phyloP scores from a whole-genome alignment of 139 green algal genomes.

The Chlorella sp. region DNA sequence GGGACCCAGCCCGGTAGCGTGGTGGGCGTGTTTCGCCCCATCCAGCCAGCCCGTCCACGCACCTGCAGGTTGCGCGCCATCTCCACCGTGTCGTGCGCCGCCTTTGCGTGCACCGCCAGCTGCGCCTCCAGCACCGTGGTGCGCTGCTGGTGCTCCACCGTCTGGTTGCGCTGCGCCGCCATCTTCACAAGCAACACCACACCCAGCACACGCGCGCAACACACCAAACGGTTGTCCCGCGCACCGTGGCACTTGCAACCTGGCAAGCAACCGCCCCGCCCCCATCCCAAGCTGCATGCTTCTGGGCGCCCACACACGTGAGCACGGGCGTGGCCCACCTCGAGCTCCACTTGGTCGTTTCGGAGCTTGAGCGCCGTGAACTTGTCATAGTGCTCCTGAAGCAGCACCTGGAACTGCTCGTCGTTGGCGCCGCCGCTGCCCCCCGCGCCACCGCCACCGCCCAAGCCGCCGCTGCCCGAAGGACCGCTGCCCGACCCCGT shows the following conservation, averaged over 20 bases:
- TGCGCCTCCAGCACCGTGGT: background rate
- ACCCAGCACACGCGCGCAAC: background rate
- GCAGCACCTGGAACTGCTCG: background rate
- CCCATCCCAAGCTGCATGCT: background rate
- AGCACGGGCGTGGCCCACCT: background rate
- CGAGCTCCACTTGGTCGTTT: background rate
- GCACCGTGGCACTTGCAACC: background rate
- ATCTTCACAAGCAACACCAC: background rate
- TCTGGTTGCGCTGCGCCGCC: background rate
- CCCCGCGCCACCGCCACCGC: no score
- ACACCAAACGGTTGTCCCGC: background rate
- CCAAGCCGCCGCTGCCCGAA: no score
- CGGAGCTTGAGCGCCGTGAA: background rate
- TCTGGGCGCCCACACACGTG: no score
- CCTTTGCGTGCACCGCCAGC: background rate
- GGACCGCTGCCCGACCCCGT: background rate
- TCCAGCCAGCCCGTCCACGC: background rate
- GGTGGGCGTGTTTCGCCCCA: no score
- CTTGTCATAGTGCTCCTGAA: background rate
- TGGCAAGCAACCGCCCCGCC: background rate
- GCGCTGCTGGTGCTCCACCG: background rate
- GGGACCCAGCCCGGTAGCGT: no score
- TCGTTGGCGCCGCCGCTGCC: background rate
- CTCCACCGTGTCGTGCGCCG: background rate
- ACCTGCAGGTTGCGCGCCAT: background rate